These are phyloP conservation scores for Phytophthora cryptogea DNA, from an alignment of 352 stramenopile genomes.

Conservation along the genomic window DNA sequence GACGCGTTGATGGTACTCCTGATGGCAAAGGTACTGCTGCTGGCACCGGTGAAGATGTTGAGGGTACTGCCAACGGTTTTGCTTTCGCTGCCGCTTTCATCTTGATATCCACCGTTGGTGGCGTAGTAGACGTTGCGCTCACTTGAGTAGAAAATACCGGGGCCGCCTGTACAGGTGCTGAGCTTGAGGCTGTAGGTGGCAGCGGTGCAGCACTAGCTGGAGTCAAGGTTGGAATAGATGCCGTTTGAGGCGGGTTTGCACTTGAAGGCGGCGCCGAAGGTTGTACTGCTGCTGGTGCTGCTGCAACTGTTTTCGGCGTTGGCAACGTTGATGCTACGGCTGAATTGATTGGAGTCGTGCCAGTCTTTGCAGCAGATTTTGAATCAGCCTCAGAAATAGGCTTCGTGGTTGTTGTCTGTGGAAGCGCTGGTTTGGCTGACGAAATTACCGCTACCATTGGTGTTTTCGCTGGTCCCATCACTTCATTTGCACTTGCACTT, in stretches of 20 bases:
- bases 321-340: neutral
- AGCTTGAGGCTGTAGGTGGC: neutral
- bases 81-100: slow-evolving; percentile 1
- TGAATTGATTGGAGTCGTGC: neutral
- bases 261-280: neutral
- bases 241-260: neutral
- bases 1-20: neutral
- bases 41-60: neutral
- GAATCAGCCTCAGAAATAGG: neutral
- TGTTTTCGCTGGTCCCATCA: slow-evolving; percentile 3
- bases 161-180: neutral
- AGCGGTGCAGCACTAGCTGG: neutral
- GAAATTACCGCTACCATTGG: neutral
- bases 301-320: neutral
- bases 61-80: neutral
- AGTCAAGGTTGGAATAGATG: neutral
- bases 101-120: neutral
- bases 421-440: neutral
- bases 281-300: slow-evolving; percentile 1
- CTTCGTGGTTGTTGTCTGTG: slow-evolving; percentile 3
- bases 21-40: neutral
- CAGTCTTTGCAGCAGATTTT: neutral
- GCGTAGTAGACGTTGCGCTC: neutral
- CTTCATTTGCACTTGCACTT: slow-evolving; percentile 5
- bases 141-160: slow-evolving; percentile 2